Conservation (phyloP, 2,329 filamentous ascomycete genomes). For the Nothophaeocryptopus gaeumannii region DNA sequence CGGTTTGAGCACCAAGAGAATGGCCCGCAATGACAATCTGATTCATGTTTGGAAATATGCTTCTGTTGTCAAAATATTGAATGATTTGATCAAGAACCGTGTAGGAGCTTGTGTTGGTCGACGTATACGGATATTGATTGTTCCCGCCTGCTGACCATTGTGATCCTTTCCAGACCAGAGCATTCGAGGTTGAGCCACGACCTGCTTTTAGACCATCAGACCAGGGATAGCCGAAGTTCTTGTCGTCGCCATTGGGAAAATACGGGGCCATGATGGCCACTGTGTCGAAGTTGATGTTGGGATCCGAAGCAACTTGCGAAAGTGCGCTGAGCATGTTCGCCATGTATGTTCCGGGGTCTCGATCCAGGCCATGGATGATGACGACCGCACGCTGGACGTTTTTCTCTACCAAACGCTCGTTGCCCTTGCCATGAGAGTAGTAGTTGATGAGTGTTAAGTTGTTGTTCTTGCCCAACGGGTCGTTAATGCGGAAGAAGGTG, state of each 20-base stretch:
- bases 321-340: slow-evolving; percentile 35
- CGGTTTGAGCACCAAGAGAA: slow-evolving; percentile 37
- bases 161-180: slow-evolving; percentile 36
- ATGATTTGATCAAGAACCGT: slow-evolving; percentile 37
- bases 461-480: slow-evolving; percentile 26
- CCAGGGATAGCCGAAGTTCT: slow-evolving; percentile 36
- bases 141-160: slow-evolving; percentile 36
- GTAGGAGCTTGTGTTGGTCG: slow-evolving; percentile 32
- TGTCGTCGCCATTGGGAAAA: slow-evolving; percentile 39
- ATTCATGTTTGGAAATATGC: slow-evolving; percentile 36
- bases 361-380: slow-evolving; percentile 36
- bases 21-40: slow-evolving; percentile 40
- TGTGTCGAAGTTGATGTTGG: slow-evolving; percentile 31
- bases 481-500: slow-evolving; percentile 35
- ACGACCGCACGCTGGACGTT: slow-evolving; percentile 36
- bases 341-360: slow-evolving; percentile 36
- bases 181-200: slow-evolving; percentile 33
- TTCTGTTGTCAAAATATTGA: slow-evolving; percentile 35
- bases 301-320: slow-evolving; percentile 24
- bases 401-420: slow-evolving; percentile 25
- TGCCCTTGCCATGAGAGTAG: slow-evolving; percentile 28
- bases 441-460: slow-evolving; percentile 38
- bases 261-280: slow-evolving; percentile 36
- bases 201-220: slow-evolving; percentile 26
- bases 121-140: slow-evolving; percentile 36